Conservation (phyloP, 768 basidiomycete species). For the Hypsizygus marmoreus region DNA sequence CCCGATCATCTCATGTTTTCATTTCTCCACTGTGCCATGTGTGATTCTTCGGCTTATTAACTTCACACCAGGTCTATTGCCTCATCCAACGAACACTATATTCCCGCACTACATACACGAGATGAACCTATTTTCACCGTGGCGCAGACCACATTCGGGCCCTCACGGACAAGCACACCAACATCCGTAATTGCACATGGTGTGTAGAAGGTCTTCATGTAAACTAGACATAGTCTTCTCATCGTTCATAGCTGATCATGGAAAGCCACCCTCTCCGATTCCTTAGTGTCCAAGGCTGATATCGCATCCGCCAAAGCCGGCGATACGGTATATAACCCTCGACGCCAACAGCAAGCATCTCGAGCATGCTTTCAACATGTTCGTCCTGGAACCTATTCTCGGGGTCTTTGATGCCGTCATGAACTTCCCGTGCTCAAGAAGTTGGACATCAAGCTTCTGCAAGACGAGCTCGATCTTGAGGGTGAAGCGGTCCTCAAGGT, state of each 20-base stretch:
- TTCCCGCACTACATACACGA: neutral
- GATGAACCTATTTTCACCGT: conserved; percentile 4
- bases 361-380: conserved; percentile 97
- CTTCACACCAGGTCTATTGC: conserved; percentile 71
- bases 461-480: conserved; percentile 91
- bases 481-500: conserved; percentile 96
- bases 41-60: conserved; percentile 57
- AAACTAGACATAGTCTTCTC: conserved; percentile 6
- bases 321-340: no score
- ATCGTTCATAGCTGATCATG: conserved; percentile 83
- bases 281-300: no score
- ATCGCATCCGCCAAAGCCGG: no score
- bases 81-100: neutral
- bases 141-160: conserved; percentile 82
- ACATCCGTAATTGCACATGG: conserved; percentile 92
- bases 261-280: conserved; percentile 99
- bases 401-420: conserved; percentile 97
- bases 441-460: conserved; percentile 87
- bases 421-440: conserved; percentile 98
- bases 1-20: no score
- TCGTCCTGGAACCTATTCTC: conserved; percentile 99
- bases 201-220: conserved; percentile 30
- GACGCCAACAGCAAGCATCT: conserved; percentile 87
- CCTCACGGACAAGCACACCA: conserved; percentile 87
- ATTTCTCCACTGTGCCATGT: conserved; percentile 19